A percentile compares a stretch with the other conserved stretches of the same genome.
phyloP scores from a whole-genome alignment of 331 rosid genomes.

The Cydonia oblonga region DNA sequence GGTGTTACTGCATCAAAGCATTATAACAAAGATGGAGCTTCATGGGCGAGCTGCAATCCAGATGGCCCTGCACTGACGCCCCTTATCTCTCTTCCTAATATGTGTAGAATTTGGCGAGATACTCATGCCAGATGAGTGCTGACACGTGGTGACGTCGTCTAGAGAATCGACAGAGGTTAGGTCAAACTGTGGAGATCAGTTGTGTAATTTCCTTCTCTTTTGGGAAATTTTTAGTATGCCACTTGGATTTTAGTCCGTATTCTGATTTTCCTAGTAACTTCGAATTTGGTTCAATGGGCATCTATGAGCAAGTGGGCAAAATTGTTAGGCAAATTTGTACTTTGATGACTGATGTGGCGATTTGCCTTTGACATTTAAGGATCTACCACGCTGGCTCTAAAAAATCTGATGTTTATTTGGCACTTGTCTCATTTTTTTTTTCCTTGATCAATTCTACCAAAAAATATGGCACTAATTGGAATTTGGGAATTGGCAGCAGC shows the following conservation, averaged over 20 bases:
- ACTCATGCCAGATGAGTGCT: background rate
- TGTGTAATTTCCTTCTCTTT: background rate
- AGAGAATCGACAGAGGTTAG: background rate
- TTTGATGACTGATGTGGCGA: too few species aligned
- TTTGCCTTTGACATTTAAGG: too few species aligned
- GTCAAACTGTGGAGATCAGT: background rate
- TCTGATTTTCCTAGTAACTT: too few species aligned
- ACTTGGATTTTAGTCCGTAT: background rate
- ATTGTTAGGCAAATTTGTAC: too few species aligned
- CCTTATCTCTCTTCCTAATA: constrained; percentile 23
- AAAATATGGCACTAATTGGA: too few species aligned
- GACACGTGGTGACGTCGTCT: background rate
- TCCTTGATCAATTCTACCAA: background rate
- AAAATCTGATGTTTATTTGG: too few species aligned
- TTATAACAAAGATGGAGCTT: constrained; percentile 15
- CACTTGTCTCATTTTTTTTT: too few species aligned
- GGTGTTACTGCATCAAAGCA: constrained; percentile 8
- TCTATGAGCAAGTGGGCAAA: background rate
- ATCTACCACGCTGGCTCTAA: background rate
- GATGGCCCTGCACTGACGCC: constrained; percentile 41
- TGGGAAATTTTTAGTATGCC: background rate
- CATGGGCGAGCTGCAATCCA: constrained; percentile 16
- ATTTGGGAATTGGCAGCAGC: background rate
- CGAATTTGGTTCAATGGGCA: background rate
- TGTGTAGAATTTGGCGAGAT: background rate